A percentile compares a stretch with the other conserved stretches of the same genome.
Conservation (phyloP, 2,329 filamentous ascomycete species). For the Fusarium lateritium region DNA sequence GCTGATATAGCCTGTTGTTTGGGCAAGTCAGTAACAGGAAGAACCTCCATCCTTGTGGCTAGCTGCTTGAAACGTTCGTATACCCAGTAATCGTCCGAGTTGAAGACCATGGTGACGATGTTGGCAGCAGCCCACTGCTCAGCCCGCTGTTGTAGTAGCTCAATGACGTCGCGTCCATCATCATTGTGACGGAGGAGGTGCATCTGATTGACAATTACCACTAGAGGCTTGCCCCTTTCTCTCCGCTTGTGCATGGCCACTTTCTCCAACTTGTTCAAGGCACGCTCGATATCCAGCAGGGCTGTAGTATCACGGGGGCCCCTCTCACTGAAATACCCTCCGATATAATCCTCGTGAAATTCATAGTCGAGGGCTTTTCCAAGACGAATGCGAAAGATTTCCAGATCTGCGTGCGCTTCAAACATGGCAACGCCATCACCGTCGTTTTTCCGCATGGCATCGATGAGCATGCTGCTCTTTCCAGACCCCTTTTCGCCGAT, state of each 20-base stretch:
- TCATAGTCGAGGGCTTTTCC: conserved; percentile 97
- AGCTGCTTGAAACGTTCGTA: conserved; percentile 95
- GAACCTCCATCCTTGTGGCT: conserved; percentile 94
- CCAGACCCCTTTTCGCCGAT: conserved; percentile 97
- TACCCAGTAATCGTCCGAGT: conserved; percentile 98
- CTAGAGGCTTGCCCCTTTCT: conserved; percentile 75
- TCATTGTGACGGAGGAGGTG: conserved; percentile 93
- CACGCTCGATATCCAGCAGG: conserved; percentile 93
- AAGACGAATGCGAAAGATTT: conserved; percentile 93
- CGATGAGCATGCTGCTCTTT: conserved; percentile 95
- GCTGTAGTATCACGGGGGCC: conserved; percentile 94
- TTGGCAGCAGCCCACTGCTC: conserved; percentile 97
- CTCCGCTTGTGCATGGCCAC: conserved; percentile 82
- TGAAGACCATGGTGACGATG: conserved; percentile 92
- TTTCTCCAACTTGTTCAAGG: conserved; percentile 98
- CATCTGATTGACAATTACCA: conserved; percentile 95
- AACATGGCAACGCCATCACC: conserved; percentile 95
- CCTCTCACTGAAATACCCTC: conserved; percentile 93
- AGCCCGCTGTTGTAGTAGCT: conserved; percentile 94
- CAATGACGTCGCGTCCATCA: conserved; percentile 91
- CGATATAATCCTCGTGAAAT: conserved; percentile 98
- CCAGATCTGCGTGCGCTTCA: conserved; percentile 93
- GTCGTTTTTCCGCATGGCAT: conserved; percentile 93
- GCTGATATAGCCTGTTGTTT: conserved; percentile 84
- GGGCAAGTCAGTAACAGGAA: conserved; percentile 86